A percentile compares a stretch with the other conserved stretches of the same genome.
These are phyloP conservation scores for Chlamydomonas incerta DNA, from an alignment of 139 green algal genomes.

Conservation along the genomic window DNA sequence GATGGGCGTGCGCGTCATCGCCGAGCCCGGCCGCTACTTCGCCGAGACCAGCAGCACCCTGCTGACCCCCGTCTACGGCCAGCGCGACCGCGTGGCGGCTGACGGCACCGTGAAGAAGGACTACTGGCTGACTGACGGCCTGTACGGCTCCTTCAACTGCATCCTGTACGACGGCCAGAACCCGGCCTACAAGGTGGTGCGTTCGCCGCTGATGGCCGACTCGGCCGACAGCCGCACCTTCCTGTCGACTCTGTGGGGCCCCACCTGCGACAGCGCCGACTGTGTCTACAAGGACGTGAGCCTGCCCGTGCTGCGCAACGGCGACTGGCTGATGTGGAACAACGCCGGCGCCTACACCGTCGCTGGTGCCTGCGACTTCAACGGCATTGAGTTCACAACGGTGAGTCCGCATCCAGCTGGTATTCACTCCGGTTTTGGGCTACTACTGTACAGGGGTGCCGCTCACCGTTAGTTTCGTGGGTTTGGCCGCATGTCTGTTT, in stretches of 20 bases:
- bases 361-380: constrained; percentile 88
- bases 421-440: no score
- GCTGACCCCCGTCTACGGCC: constrained; percentile 86
- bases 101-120: constrained; percentile 66
- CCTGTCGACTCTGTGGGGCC: constrained; percentile 87
- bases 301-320: constrained; percentile 85
- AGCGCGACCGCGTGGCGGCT: constrained; percentile 60
- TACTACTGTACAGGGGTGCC: no score
- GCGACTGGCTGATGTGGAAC: constrained; percentile 96
- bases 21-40: constrained; percentile 98
- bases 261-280: constrained; percentile 91
- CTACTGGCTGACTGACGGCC: constrained; percentile 95
- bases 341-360: constrained; percentile 95
- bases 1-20: constrained; percentile 85
- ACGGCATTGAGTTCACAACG: constrained; percentile 69
- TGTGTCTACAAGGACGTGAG: constrained; percentile 79
- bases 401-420: no score
- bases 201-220: constrained; percentile 58
- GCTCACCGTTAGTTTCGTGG: no score
- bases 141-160: constrained; percentile 98
- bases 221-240: constrained; percentile 31
- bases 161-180: constrained; percentile 67
- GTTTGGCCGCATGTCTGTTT: no score
- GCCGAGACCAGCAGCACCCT: constrained; percentile 90
- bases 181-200: constrained; percentile 59